Percentiles rank a stretch among this genome's conserved stretches.
Evolutionary conservation across 2,329 filamentous ascomycete genomes (phyloP).

Genomic region (Talaromyces piceae): DNA sequence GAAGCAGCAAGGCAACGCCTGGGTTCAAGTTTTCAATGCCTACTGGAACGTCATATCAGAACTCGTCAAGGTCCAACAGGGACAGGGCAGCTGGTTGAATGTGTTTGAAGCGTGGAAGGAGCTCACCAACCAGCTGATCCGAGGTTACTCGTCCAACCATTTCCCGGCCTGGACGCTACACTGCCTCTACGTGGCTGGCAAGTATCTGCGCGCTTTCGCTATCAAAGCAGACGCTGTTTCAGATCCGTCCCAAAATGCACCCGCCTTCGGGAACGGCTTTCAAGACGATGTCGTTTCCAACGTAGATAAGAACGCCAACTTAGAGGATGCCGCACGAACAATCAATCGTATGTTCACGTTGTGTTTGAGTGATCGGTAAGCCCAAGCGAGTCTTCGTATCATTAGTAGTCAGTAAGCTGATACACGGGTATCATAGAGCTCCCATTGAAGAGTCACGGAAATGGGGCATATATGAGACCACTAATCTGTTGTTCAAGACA

Average conservation of each 20-base stretch:
- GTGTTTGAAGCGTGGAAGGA: slow-evolving; percentile 89
- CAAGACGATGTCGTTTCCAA: slow-evolving; percentile 78
- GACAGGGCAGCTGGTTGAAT: slow-evolving; percentile 61
- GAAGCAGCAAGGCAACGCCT: slow-evolving; percentile 67
- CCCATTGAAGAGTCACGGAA: slow-evolving; percentile 84
- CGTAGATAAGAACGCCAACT: slow-evolving; percentile 68
- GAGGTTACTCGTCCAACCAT: slow-evolving; percentile 67
- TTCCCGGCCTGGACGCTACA: slow-evolving; percentile 91
- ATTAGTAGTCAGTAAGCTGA: neutral
- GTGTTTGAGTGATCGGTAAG: slow-evolving; percentile 81
- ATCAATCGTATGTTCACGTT: slow-evolving; percentile 88
- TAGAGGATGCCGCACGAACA: slow-evolving; percentile 84
- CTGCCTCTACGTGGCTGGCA: slow-evolving; percentile 78
- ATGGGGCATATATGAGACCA: slow-evolving; percentile 95
- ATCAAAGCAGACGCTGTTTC: slow-evolving; percentile 69
- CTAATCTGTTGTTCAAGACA: slow-evolving; percentile 94
- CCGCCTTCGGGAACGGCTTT: slow-evolving; percentile 47
- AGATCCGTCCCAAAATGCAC: slow-evolving; percentile 47
- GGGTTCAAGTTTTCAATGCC: slow-evolving; percentile 74
- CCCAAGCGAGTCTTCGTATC: neutral
- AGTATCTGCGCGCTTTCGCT: slow-evolving; percentile 78
- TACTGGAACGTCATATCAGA: slow-evolving; percentile 80
- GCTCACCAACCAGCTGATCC: slow-evolving; percentile 64
- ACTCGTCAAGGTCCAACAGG: slow-evolving; percentile 56
- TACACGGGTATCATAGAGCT: slow-evolving; percentile 47